phyloP scores from a whole-genome alignment of 73 alveolate genomes.

The Stentor coeruleus region DNA sequence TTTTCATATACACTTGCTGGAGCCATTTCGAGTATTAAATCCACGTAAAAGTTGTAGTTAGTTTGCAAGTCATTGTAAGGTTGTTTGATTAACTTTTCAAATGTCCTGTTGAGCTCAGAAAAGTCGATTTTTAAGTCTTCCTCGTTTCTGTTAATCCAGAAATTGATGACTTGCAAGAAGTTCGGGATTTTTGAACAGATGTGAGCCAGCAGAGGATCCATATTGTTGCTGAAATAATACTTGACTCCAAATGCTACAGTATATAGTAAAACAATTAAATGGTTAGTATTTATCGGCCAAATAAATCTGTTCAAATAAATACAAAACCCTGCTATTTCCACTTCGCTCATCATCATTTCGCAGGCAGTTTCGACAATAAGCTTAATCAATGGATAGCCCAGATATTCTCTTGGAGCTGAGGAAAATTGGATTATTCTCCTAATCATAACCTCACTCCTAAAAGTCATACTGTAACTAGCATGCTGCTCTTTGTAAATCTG shows the following conservation, averaged over 20 bases:
- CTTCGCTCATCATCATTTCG: background rate
- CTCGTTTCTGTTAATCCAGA: background rate
- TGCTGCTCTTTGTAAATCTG: background rate
- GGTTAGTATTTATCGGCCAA: background rate
- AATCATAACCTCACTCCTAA: background rate
- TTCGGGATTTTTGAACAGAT: background rate
- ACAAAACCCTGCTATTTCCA: background rate
- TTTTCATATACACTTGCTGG: background rate
- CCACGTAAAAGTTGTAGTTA: background rate
- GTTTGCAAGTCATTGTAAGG: background rate
- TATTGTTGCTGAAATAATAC: background rate
- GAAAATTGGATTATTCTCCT: background rate
- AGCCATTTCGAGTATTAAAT: background rate
- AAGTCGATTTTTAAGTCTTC: background rate
- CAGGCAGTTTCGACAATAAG: background rate
- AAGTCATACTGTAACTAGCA: background rate
- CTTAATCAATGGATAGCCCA: background rate
- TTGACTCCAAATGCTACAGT: background rate
- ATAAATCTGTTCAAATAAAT: background rate
- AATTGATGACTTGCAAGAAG: too few species aligned
- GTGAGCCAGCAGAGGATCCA: background rate
- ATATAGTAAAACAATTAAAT: background rate
- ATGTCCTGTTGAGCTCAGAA: background rate
- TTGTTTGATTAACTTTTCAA: background rate
- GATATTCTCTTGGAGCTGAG: background rate